Evolutionary conservation across 805 yeast species (phyloP).

Genomic region (Ogataea henricii): DNA sequence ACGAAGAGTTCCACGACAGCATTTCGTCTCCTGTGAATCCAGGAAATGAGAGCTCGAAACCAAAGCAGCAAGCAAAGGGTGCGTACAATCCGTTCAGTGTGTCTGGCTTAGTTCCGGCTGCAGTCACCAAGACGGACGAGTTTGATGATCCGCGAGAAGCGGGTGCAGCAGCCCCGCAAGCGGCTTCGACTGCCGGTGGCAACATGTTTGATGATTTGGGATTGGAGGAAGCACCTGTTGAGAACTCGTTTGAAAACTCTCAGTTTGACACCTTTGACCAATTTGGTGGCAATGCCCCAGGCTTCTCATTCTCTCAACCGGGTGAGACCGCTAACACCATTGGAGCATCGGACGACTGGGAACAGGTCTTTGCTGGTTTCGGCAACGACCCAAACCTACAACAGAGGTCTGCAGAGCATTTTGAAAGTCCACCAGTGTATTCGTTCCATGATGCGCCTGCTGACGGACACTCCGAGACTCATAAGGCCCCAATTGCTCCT

Average conservation of each 20-base stretch:
- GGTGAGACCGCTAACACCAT: slow-evolving; percentile 7
- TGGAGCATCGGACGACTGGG: slow-evolving; percentile 80
- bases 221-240: slow-evolving; percentile 36
- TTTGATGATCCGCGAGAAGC: slow-evolving; percentile 12
- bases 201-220: slow-evolving; percentile 39
- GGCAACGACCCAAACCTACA: slow-evolving; percentile 51
- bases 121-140: slow-evolving; percentile 22
- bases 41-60: not conserved
- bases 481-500: not conserved
- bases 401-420: slow-evolving; percentile 18
- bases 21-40: slow-evolving; percentile 19
- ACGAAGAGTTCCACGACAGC: slow-evolving; percentile 44
- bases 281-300: slow-evolving; percentile 29
- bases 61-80: slow-evolving; percentile 8
- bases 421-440: slow-evolving; percentile 23
- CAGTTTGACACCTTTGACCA: slow-evolving; percentile 40
- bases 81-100: slow-evolving; percentile 29
- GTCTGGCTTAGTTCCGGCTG: slow-evolving; percentile 21
- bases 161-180: not conserved
- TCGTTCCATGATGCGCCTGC: slow-evolving; percentile 15
- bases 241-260: slow-evolving; percentile 30
- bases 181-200: slow-evolving; percentile 8
- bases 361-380: slow-evolving; percentile 86
- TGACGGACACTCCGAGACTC: not conserved
- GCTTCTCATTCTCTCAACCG: slow-evolving; percentile 28